Conservation (phyloP, 352 stramenopile species). For the Phytophthora pluvialis region DNA sequence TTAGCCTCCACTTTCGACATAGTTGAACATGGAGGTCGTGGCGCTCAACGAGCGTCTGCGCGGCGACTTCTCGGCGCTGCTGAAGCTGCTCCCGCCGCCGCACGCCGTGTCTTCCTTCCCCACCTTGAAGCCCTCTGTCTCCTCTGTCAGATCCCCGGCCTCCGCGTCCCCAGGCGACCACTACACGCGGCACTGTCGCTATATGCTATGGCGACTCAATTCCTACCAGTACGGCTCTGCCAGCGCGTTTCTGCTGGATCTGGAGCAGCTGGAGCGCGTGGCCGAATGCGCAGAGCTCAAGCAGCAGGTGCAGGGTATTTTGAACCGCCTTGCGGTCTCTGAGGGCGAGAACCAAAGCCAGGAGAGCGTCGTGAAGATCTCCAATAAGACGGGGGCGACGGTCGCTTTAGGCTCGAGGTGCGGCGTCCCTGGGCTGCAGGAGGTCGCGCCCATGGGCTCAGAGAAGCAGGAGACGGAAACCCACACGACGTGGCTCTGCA, state of each 20-base stretch:
- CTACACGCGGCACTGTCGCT: slow-evolving; percentile 44
- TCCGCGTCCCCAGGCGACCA: slow-evolving; percentile 4
- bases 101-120: slow-evolving; percentile 10
- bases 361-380: slow-evolving; percentile 17
- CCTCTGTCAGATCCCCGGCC: slow-evolving; percentile 1
- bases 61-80: slow-evolving; percentile 58
- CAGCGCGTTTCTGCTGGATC: slow-evolving; percentile 60
- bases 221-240: slow-evolving; percentile 66
- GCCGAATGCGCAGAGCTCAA: slow-evolving; percentile 13
- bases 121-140: background rate
- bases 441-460: slow-evolving; percentile 14
- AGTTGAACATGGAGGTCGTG: slow-evolving; percentile 59
- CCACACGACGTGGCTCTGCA: slow-evolving; percentile 51
- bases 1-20: background rate
- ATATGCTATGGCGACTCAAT: slow-evolving; percentile 59
- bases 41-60: slow-evolving; percentile 75
- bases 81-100: slow-evolving; percentile 54
- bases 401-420: slow-evolving; percentile 40
- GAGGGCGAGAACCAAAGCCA: slow-evolving; percentile 26
- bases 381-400: slow-evolving; percentile 22
- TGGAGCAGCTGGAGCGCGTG: slow-evolving; percentile 49
- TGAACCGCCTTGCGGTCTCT: slow-evolving; percentile 12
- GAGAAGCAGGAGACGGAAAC: slow-evolving; percentile 3
- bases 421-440: slow-evolving; percentile 54
- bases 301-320: slow-evolving; percentile 20